phyloP scores from a whole-genome alignment of 306 rosid genomes.

The Vigna mungo region DNA sequence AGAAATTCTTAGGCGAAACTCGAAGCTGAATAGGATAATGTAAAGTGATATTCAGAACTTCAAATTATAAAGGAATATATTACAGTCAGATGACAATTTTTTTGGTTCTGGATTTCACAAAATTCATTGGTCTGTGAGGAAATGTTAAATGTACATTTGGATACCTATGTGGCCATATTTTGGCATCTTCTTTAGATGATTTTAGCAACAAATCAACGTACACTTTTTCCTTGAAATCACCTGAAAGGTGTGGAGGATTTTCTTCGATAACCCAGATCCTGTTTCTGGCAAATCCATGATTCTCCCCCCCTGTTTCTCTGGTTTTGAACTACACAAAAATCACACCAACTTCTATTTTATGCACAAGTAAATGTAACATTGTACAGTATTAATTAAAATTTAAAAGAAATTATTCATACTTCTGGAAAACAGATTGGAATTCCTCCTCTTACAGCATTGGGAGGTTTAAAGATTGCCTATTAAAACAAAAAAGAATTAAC shows the following conservation, averaged over 20 bases:
- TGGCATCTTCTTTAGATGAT: conserved; percentile 77
- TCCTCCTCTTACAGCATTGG: conserved; percentile 89
- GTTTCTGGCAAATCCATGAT: conserved; percentile 92
- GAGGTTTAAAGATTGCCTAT: conserved; percentile 81
- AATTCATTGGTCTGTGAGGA: too few species aligned
- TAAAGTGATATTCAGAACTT: not conserved
- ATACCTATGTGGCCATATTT: conserved; percentile 87
- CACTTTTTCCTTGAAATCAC: conserved; percentile 62
- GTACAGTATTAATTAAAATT: not conserved
- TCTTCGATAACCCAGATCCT: conserved; percentile 72
- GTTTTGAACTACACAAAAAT: conserved; percentile 66
- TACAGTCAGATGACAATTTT: too few species aligned
- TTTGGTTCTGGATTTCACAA: too few species aligned
- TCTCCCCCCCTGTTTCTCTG: conserved; percentile 75
- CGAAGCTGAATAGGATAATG: conserved; percentile 63
- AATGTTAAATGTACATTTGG: not conserved
- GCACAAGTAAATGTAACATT: not conserved
- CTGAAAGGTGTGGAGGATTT: conserved; percentile 69
- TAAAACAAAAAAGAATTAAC: not conserved
- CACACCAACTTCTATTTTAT: conserved; percentile 1
- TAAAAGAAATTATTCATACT: conserved; percentile 42
- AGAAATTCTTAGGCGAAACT: conserved; percentile 80
- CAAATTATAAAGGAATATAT: not conserved
- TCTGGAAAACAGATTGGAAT: conserved; percentile 95
- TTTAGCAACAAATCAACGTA: conserved; percentile 75